Base-by-base conservation (phyloP, 1,284 basidiomycete species). In the Cutaneotrichosporon cyanovorans region DNA sequence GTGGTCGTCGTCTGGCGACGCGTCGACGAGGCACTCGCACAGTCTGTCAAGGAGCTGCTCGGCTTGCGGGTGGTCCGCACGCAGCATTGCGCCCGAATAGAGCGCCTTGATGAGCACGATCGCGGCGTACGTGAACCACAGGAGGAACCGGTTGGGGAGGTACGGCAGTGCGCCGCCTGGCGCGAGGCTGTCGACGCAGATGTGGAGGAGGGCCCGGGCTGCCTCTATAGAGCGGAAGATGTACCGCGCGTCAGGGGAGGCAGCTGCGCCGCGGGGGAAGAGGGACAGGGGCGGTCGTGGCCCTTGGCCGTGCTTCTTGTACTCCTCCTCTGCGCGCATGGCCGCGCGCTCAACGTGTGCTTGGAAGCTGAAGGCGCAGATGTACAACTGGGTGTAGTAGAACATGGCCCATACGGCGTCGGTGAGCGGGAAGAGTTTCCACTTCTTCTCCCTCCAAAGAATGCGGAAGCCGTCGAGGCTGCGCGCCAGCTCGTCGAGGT, bases 311-410 rank as follows among this genome's bases (percentile, higher is more conserved):
- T 46, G 39, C 15, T 56, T 55, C 31, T 53, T 44, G 43, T 59
- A 56, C 37, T 65, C 63, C 35, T 65, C 59, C 35, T 69, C 66
- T 2, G 68, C 65, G 19, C 65, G 56, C 35, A 67, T 59, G 1
- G 69, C 57, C 4, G 69, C 62, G 22, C 71, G 57, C 46, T 71
- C 66, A n/a, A 72, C 66, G 42, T 73, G 71, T 11, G 68, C 69
- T 66, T 71, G 69, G 37, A 72, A 73, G 39, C 66, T 67, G 48
- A 73, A 73, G 3, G 69, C 67, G 38, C 65, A 70, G 38, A 71
- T 69, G 45, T 70, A 69, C 28, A 68, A 59, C 36, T 62, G 63
- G 21, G 58, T 56, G 49, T 68, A 69, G 54, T 67, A 66, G 46
- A 65, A 67, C 59, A 66, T 65, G 9, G 62, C 60, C 62, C 66